These are phyloP conservation scores for Geranium brycei DNA, from an alignment of 345 rosid genomes.

Conservation along the genomic window DNA sequence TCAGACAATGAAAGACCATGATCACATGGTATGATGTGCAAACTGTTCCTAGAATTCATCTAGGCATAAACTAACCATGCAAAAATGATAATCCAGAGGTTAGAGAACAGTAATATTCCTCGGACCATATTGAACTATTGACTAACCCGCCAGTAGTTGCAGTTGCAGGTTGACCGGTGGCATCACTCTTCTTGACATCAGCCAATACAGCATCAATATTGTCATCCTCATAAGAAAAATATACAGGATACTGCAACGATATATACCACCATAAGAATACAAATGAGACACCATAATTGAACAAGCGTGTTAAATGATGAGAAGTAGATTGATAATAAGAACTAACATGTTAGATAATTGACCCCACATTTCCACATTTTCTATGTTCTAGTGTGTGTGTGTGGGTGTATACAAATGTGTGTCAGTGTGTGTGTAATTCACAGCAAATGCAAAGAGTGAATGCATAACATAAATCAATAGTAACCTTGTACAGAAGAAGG, in stretches of 20 bases:
- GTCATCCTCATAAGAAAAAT: conserved; percentile 89
- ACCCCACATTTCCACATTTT: neutral
- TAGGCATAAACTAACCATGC: neutral
- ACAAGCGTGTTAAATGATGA: too few species aligned
- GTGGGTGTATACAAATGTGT: neutral
- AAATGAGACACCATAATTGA: too few species aligned
- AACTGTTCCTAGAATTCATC: neutral
- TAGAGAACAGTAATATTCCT: neutral
- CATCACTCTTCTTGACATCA: conserved; percentile 77
- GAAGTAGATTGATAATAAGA: too few species aligned
- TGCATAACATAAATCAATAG: neutral
- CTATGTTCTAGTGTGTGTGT: too few species aligned
- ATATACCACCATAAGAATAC: conserved; percentile 4
- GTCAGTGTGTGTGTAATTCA: neutral
- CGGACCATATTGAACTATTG: neutral
- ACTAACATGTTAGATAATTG: too few species aligned
- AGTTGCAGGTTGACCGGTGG: conserved; percentile 81
- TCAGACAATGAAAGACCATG: neutral
- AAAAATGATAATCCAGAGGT: too few species aligned
- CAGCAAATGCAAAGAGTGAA: neutral
- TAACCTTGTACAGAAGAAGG: neutral
- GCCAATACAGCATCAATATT: conserved; percentile 64
- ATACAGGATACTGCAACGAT: conserved; percentile 70
- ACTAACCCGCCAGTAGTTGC: conserved; percentile 99
- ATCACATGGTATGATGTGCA: neutral